A percentile compares a stretch with the other conserved stretches of the same genome.
Evolutionary conservation across 2,329 filamentous ascomycete species (phyloP).

Genomic region (Fusarium sp.): DNA sequence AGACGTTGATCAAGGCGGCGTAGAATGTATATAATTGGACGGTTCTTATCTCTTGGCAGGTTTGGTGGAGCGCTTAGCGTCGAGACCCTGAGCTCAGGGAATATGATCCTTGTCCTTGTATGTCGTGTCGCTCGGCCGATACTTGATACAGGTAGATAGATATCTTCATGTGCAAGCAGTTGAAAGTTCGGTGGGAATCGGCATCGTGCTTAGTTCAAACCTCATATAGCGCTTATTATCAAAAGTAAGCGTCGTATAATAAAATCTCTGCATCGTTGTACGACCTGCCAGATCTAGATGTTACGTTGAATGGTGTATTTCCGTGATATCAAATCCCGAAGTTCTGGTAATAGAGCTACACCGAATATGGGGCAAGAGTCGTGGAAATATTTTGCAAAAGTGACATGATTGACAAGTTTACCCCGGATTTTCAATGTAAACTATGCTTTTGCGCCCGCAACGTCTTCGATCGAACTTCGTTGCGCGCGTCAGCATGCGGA

Average conservation of each 20-base stretch:
- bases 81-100: slow-evolving; percentile 23
- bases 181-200: neutral
- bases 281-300: neutral
- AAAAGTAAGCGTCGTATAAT: neutral
- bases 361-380: neutral
- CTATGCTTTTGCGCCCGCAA: slow-evolving; percentile 46
- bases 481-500: slow-evolving; percentile 49
- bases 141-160: slow-evolving; percentile 11
- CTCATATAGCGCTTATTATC: neutral
- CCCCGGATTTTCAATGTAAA: slow-evolving; percentile 33
- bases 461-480: slow-evolving; percentile 38
- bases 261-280: neutral
- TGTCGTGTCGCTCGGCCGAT: slow-evolving; percentile 21
- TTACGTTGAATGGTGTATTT: neutral
- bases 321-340: neutral
- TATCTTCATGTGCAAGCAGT: neutral
- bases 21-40: slow-evolving; percentile 43
- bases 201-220: neutral
- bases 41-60: slow-evolving; percentile 47
- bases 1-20: slow-evolving; percentile 32
- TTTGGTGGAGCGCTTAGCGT: slow-evolving; percentile 36
- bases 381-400: neutral
- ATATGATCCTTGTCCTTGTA: slow-evolving; percentile 25
- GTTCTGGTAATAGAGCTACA: neutral
- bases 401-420: slow-evolving; percentile 13